These are phyloP conservation scores for Pelagophyceae sp. DNA, from an alignment of 352 stramenopile genomes.

Conservation along the genomic window DNA sequence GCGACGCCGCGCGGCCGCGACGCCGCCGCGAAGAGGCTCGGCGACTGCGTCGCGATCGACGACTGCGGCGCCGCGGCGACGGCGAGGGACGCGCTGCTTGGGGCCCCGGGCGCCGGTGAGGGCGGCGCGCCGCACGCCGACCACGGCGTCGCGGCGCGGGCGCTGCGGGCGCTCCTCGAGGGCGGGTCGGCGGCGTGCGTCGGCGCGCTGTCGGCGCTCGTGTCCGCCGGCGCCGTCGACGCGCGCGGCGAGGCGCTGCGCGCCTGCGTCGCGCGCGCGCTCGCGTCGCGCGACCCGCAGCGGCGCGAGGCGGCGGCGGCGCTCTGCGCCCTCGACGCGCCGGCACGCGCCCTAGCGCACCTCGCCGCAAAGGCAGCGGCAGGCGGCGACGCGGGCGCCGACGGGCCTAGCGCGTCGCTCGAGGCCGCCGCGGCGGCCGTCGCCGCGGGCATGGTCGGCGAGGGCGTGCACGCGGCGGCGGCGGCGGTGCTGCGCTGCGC, in stretches of 20 bases:
- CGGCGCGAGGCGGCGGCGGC: background rate
- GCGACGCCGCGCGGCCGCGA: too few species aligned
- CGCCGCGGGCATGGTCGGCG: background rate
- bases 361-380: too few species aligned
- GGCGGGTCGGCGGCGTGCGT: too few species aligned
- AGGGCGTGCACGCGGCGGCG: background rate
- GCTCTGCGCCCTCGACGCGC: background rate
- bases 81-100: too few species aligned
- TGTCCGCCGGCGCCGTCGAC: background rate
- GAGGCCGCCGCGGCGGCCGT: background rate
- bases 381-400: background rate
- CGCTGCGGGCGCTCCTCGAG: background rate
- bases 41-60: too few species aligned
- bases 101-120: too few species aligned
- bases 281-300: background rate
- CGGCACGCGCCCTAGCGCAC: too few species aligned
- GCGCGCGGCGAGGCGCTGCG: too few species aligned
- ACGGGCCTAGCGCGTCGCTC: background rate
- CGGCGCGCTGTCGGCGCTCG: too few species aligned
- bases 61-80: too few species aligned
- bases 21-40: too few species aligned
- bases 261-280: too few species aligned
- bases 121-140: background rate
- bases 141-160: background rate
- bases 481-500: background rate